Base-by-base conservation (phyloP, 495 filamentous ascomycete species). In the Daldinia childiae region DNA sequence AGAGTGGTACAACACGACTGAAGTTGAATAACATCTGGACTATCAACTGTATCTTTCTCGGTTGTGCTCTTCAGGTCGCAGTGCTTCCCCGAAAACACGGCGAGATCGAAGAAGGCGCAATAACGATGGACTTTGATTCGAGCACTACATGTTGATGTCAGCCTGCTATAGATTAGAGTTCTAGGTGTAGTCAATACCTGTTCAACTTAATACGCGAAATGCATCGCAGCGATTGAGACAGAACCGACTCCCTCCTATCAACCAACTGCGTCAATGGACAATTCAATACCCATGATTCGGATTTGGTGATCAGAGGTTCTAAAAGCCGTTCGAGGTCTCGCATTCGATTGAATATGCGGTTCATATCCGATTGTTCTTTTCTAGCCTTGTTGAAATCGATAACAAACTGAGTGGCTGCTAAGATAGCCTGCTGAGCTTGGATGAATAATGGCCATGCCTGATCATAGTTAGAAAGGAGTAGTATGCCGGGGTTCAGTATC, bases 41-140 rank as follows among this genome's bases (percentile, higher is more conserved):
- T 60, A 24, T 77, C 50, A 4, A 56, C 21, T 2, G n/a, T 2
- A 12, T 76, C 74, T 55, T 62, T 70, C 29, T 82, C 74, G 6
- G 79, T 75, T 24, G 80, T 79, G 29, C 80, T 79, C 36, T 80
- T 83, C 5, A 90, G 77, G 66, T 89, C 87, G 71, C 87, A 90
- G 51, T 89, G 87, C 61, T 83, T 85, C 50, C 84, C 85, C 12
- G 85, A 82, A 76, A 89, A 90, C 14, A 90, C 82, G 8, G 87
- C 87, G 1, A 87, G 82, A 64, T 90, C 87, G 48, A 82, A 85
- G 74, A 90, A 90, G 36, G 87, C 87, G 70, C 83, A 79, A 68
- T 87, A 89, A 15, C 87, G 86, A 56, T 90, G 87, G 1, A 84
- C 78, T 72, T 88, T 90, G 62, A 90, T 89, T 75, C 87, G 81